Evolutionary conservation across 331 rosid species (phyloP), one percentile per base, ranked within the genome.

Genomic region (Stylosanthes scabra): DNA sequence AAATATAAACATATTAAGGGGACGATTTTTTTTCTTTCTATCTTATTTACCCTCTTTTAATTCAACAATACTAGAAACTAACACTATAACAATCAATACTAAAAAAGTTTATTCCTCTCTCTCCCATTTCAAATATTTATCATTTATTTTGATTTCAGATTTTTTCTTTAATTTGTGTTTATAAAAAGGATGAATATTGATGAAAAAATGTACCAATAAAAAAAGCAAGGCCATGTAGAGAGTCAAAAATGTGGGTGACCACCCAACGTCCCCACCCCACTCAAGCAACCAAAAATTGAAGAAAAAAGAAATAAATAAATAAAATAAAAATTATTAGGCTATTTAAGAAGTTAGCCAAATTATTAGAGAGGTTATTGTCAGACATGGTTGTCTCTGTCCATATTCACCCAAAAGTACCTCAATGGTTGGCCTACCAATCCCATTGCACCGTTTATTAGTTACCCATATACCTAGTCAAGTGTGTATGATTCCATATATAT

Each of bases 401-500:
- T 54, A 77, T 78, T 61, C 77, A 55, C 64, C 34, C 55, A 56
- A 68, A 68, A 68, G 75, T 76, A 73, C 70, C 57, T 58, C 77
- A 72, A 76, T 65, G 27, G 87, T 83, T 83, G 87, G 82, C 87
- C 87, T 72, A 83, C 87, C 87, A 34, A 20, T 20, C 1, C 39
- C 4, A 62, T 25, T 0, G 16, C 37, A 45, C 70, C 68, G 61
- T 60, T 71, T 75, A 74, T 65, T 66, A 66, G 57, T 83, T 72
- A 66, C 74, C 73, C 69, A 16, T 67, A 71, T 66, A 76, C 84
- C 74, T 61, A 72, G 82, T 80, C 82, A 75, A 80, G 75, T 72
- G 47, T 39, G 25, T 20, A 20, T 34, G 6, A 34, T 4, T 34
- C 6, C 6, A 34, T 34, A 3, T 34, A 47, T 51, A 61, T 77